A percentile compares a stretch with the other conserved stretches of the same genome.
Evolutionary conservation across 192 early-diverging fungal species (phyloP).

Genomic region (Phlyctochytrium bullatum): DNA sequence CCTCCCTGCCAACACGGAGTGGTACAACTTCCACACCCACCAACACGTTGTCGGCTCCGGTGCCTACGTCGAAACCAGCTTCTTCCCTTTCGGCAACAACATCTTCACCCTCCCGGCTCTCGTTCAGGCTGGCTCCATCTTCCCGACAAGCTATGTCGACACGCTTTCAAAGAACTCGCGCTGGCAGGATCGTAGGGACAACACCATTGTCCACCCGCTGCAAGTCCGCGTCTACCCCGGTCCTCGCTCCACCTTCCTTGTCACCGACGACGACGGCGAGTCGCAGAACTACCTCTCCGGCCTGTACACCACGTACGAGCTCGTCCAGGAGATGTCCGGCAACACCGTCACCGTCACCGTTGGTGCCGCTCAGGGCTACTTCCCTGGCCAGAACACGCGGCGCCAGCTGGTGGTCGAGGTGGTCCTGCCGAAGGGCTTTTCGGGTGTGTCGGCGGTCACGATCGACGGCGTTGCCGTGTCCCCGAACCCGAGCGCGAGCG

Average conservation of each 20-base stretch:
- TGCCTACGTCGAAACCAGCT: background rate
- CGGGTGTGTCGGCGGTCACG: background rate
- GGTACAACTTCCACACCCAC: constrained; percentile 27
- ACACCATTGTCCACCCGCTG: background rate
- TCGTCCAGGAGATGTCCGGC: background rate
- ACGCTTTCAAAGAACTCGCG: constrained; percentile 14
- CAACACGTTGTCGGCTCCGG: constrained; percentile 6
- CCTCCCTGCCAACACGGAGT: constrained; percentile 2
- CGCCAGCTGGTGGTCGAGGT: background rate
- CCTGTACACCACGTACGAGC: background rate
- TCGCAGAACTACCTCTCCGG: constrained; percentile 1
- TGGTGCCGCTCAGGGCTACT: background rate
- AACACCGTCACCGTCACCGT: background rate
- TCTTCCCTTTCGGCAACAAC: background rate
- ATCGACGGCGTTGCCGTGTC: background rate
- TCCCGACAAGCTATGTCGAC: constrained; percentile 19
- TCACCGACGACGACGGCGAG: constrained; percentile 17
- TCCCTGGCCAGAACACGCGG: background rate
- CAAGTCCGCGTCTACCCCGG: constrained; percentile 1
- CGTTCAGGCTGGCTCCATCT: constrained; percentile 3
- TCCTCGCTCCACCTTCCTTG: background rate
- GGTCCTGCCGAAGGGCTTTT: background rate
- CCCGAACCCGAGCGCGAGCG: background rate
- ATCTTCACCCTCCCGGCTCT: background rate
- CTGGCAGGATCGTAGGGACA: background rate